Percentiles rank a stretch among this genome's conserved stretches.
Conservation (phyloP, 306 rosid species). For the Medicago arabica region DNA sequence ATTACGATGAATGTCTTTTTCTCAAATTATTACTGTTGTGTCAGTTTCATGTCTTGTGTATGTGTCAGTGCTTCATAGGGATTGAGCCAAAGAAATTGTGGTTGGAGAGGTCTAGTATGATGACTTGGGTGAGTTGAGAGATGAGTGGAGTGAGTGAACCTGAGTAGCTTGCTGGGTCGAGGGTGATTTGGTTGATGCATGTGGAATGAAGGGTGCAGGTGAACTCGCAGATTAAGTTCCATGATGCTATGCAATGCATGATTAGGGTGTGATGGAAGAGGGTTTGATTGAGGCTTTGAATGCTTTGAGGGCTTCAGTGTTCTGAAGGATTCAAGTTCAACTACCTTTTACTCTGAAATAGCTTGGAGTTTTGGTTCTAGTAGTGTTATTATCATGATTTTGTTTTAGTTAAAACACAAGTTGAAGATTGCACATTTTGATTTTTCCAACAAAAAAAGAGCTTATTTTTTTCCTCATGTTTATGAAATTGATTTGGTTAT, state of each 20-base stretch:
- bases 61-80: neutral
- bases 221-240: slow-evolving; percentile 87
- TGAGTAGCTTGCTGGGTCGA: slow-evolving; percentile 83
- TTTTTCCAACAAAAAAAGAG: neutral
- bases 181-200: slow-evolving; percentile 75
- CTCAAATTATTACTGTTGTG: no score
- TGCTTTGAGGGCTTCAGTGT: slow-evolving; percentile 71
- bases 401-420: neutral
- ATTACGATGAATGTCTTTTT: neutral
- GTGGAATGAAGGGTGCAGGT: slow-evolving; percentile 68
- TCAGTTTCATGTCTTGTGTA: neutral
- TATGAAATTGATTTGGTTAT: slow-evolving; percentile 37
- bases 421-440: slow-evolving; percentile 5
- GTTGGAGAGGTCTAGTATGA: slow-evolving; percentile 71
- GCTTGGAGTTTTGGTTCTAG: neutral
- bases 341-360: slow-evolving; percentile 2
- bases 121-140: slow-evolving; percentile 62
- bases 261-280: slow-evolving; percentile 65
- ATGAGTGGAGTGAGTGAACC: slow-evolving; percentile 69
- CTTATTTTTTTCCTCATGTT: neutral
- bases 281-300: slow-evolving; percentile 75
- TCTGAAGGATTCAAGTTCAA: slow-evolving; percentile 40
- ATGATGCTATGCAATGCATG: slow-evolving; percentile 70
- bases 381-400: slow-evolving; percentile 1
- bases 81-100: slow-evolving; percentile 64